Evolutionary conservation across 192 early-diverging fungal genomes (phyloP).

Genomic region (Chytriomyces confervae): DNA sequence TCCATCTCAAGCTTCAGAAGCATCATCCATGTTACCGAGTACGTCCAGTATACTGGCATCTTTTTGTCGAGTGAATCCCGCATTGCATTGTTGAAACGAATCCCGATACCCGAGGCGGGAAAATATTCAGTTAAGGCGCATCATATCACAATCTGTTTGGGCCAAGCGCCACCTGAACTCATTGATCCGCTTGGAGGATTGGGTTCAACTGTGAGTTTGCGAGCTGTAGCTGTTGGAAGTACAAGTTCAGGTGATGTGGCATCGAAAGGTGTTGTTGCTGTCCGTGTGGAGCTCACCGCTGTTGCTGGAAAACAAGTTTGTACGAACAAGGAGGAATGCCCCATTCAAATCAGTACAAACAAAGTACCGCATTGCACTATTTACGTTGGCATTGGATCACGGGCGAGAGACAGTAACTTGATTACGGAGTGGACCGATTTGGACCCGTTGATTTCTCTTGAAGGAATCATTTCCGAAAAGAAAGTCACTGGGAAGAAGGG

Average conservation of each 20-base stretch:
- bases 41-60: constrained; percentile 47
- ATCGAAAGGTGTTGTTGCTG: constrained; percentile 40
- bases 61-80: constrained; percentile 31
- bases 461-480: constrained; percentile 40
- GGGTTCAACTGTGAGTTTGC: constrained; percentile 28
- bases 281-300: constrained; percentile 39
- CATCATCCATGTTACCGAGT: constrained; percentile 42
- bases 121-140: constrained; percentile 32
- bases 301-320: not conserved
- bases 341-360: constrained; percentile 37
- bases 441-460: constrained; percentile 22
- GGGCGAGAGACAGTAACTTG: constrained; percentile 40
- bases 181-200: constrained; percentile 43
- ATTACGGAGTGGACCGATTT: constrained; percentile 47
- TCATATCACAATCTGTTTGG: constrained; percentile 50
- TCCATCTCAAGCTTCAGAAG: constrained; percentile 46
- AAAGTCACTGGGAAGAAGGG: constrained; percentile 39
- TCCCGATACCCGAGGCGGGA: constrained; percentile 27
- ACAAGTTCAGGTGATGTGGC: too few species aligned
- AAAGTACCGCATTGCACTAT: constrained; percentile 53
- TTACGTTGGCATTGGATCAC: constrained; percentile 21
- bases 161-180: constrained; percentile 32
- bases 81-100: constrained; percentile 11
- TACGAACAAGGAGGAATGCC: not conserved
- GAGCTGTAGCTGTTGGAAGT: constrained; percentile 34